Conservation (phyloP, 352 stramenopile species). For the Pythium rhizo-oryzae region DNA sequence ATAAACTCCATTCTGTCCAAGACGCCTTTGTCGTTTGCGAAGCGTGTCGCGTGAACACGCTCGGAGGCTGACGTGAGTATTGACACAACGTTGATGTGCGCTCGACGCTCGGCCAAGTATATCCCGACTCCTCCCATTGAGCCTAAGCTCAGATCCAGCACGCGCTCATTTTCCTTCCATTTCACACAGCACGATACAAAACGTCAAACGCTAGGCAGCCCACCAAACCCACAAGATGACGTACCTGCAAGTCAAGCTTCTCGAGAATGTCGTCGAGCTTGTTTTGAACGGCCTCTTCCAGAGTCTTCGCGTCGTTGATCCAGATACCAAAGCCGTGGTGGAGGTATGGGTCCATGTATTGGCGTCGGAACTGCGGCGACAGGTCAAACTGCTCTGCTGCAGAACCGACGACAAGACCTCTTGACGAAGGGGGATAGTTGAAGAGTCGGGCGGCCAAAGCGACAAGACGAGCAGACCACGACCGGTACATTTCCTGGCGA, state of each 20-base stretch:
- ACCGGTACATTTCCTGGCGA: slow-evolving; percentile 86
- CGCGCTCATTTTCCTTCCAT: slow-evolving; percentile 49
- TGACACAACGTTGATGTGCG: slow-evolving; percentile 49
- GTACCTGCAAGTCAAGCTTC: slow-evolving; percentile 62
- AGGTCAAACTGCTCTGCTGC: slow-evolving; percentile 80
- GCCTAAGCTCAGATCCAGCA: slow-evolving; percentile 85
- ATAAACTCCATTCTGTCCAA: slow-evolving; percentile 74
- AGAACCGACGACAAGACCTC: slow-evolving; percentile 65
- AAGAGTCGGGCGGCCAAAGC: slow-evolving; percentile 74
- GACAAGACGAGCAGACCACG: slow-evolving; percentile 78
- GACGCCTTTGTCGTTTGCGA: slow-evolving; percentile 61
- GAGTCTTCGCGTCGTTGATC: slow-evolving; percentile 41
- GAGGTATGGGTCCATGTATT: slow-evolving; percentile 81
- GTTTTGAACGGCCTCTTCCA: slow-evolving; percentile 67
- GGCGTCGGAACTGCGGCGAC: slow-evolving; percentile 61
- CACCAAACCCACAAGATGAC: neutral
- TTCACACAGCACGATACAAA: neutral
- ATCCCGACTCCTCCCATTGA: slow-evolving; percentile 82
- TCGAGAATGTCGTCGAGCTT: slow-evolving; percentile 73
- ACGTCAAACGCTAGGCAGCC: neutral
- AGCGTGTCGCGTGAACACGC: slow-evolving; percentile 54
- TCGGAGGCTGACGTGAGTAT: slow-evolving; percentile 64
- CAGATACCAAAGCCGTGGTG: slow-evolving; percentile 81
- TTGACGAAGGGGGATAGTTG: slow-evolving; percentile 74
- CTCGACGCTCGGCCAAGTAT: slow-evolving; percentile 65